Conservation (phyloP, 2,329 filamentous ascomycete genomes). For the Fusarium domesticum region DNA sequence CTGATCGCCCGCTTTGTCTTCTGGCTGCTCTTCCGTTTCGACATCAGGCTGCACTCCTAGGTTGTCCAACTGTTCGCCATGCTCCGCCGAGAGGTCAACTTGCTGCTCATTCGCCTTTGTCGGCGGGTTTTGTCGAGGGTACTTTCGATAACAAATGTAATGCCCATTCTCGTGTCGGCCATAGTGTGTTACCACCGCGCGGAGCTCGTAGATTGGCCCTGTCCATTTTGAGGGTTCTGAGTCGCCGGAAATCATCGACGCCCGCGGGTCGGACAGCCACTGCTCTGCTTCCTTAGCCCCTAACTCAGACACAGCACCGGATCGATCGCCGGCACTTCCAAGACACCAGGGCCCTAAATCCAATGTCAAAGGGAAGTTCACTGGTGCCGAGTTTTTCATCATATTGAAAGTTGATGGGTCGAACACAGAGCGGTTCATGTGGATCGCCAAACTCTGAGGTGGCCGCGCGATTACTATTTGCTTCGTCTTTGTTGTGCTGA, state of each 20-base stretch:
- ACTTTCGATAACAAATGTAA: slow-evolving; percentile 85
- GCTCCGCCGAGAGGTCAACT: slow-evolving; percentile 7
- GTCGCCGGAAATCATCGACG: slow-evolving; percentile 69
- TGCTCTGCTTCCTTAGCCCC: slow-evolving; percentile 47
- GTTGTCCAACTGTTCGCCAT: slow-evolving; percentile 11
- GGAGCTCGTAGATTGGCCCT: slow-evolving; percentile 69
- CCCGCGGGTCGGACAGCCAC: slow-evolving; percentile 66
- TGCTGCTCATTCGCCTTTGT: slow-evolving; percentile 4
- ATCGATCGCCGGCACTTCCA: slow-evolving; percentile 48
- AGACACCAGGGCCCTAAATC: slow-evolving; percentile 85
- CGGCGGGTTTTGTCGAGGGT: slow-evolving; percentile 40
- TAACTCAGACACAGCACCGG: neutral
- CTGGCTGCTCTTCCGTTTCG: neutral
- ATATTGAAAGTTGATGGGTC: slow-evolving; percentile 76
- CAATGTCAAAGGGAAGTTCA: slow-evolving; percentile 71
- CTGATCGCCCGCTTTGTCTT: slow-evolving; percentile 22
- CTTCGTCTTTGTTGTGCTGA: slow-evolving; percentile 80
- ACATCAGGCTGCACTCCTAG: slow-evolving; percentile 3
- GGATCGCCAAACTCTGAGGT: slow-evolving; percentile 76
- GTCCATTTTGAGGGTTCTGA: slow-evolving; percentile 48
- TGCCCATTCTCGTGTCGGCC: slow-evolving; percentile 93
- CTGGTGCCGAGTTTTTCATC: slow-evolving; percentile 77
- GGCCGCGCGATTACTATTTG: slow-evolving; percentile 82
- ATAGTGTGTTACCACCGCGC: slow-evolving; percentile 83
- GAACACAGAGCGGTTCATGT: slow-evolving; percentile 90